A percentile compares a stretch with the other conserved stretches of the same genome.
Conservation (phyloP, 108 stramenopile genomes). For the Chaetoceros muelleri region DNA sequence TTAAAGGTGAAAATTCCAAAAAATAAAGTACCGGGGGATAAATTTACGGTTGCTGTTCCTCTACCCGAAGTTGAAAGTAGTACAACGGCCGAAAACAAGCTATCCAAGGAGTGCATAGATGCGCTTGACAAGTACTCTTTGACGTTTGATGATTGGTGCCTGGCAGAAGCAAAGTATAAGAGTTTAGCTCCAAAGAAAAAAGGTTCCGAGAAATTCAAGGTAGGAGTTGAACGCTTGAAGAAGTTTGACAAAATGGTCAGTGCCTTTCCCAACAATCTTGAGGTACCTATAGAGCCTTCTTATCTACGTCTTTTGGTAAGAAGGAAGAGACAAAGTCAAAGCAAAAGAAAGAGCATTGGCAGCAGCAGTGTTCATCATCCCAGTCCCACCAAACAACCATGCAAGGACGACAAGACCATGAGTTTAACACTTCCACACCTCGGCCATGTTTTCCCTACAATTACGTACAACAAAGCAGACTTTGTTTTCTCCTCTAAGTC, state of each 20-base stretch:
- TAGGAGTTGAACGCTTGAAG: slow-evolving; percentile 37
- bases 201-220: slow-evolving; percentile 31
- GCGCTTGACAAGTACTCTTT: slow-evolving; percentile 34
- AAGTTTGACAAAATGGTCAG: slow-evolving; percentile 62
- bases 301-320: slow-evolving; percentile 59
- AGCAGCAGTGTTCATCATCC: too few species aligned
- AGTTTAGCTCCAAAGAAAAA: slow-evolving; percentile 11
- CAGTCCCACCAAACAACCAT: neutral
- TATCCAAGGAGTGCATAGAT: slow-evolving; percentile 48
- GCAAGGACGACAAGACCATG: neutral
- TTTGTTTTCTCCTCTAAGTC: neutral
- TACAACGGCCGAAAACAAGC: slow-evolving; percentile 41
- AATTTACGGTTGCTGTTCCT: slow-evolving; percentile 65
- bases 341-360: slow-evolving; percentile 24
- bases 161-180: slow-evolving; percentile 38
- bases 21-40: slow-evolving; percentile 41
- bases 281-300: slow-evolving; percentile 42
- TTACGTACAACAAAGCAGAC: neutral
- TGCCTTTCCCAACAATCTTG: slow-evolving; percentile 52
- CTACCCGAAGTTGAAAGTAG: slow-evolving; percentile 18
- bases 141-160: slow-evolving; percentile 63
- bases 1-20: slow-evolving; percentile 68
- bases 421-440: neutral
- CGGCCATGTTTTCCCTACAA: neutral
- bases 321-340: slow-evolving; percentile 50